Evolutionary conservation across 1,284 basidiomycete species (phyloP).

Genomic region (Tausonia pullulans): DNA sequence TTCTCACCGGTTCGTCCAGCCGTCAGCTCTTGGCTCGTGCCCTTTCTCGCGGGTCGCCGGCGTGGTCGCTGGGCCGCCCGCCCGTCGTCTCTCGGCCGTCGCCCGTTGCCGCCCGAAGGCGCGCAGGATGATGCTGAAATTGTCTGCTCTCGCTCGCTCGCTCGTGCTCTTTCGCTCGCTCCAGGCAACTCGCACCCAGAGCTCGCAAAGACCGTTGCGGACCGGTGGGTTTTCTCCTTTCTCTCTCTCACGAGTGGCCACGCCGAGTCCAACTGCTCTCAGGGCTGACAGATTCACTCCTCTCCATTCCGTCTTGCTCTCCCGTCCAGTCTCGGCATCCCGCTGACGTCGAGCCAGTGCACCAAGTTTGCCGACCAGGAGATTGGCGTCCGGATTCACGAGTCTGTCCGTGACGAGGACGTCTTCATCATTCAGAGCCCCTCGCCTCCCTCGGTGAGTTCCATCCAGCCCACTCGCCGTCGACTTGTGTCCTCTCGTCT

Average conservation of each 20-base stretch:
- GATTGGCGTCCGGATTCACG: conserved; percentile 81
- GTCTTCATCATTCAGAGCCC: conserved; percentile 84
- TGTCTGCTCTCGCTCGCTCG: no score
- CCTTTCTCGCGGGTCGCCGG: conserved; percentile 16
- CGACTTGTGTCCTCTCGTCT: no score
- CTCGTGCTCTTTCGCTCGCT: background rate
- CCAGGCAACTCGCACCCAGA: conserved; percentile 95
- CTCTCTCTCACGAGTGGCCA: conserved; percentile 23
- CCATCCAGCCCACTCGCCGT: conserved; percentile 41
- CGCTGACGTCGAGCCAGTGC: conserved; percentile 79
- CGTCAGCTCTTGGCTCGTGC: conserved; percentile 4
- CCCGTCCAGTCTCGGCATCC: conserved; percentile 66
- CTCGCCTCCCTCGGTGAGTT: conserved; percentile 37
- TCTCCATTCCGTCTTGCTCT: background rate
- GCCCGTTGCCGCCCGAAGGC: background rate
- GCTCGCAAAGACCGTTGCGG: conserved; percentile 85
- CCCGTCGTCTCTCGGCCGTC: no score
- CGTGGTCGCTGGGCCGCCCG: background rate
- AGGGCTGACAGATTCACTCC: background rate
- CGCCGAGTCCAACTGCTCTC: conserved; percentile 3
- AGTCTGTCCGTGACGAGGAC: conserved; percentile 94
- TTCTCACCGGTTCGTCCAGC: conserved; percentile 64
- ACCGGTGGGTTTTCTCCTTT: conserved; percentile 61
- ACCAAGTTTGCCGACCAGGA: conserved; percentile 95
- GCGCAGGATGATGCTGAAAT: no score